Evolutionary conservation across 805 yeast species (phyloP).

Genomic region (Saccharomycopsis fodiens): DNA sequence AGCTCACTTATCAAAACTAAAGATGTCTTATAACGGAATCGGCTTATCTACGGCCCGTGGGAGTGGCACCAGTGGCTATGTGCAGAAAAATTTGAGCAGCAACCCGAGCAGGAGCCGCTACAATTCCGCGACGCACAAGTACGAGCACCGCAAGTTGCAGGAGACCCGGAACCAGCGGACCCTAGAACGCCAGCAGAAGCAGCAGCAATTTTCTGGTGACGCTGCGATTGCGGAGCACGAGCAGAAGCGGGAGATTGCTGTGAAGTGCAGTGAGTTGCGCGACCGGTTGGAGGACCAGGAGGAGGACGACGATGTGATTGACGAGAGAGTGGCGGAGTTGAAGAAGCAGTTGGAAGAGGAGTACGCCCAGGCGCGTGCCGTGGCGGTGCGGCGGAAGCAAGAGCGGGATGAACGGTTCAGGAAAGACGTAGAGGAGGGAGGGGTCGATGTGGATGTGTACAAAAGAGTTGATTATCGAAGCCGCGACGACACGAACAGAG

Average conservation of each 20-base stretch:
- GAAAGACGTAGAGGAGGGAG: conserved; percentile 5
- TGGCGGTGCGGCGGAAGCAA: conserved; percentile 1
- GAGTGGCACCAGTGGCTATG: conserved; percentile 28
- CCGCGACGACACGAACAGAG: neutral
- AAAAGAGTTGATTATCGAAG: neutral
- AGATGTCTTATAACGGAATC: conserved; percentile 29
- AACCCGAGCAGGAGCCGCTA: neutral
- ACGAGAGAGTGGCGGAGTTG: neutral
- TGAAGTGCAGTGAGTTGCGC: conserved; percentile 1
- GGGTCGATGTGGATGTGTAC: neutral
- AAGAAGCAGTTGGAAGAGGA: neutral
- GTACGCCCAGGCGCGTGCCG: neutral
- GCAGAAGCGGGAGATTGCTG: conserved; percentile 3
- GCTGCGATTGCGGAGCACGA: conserved; percentile 1
- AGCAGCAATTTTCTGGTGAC: neutral
- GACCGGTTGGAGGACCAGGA: conserved; percentile 10
- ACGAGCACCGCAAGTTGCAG: neutral
- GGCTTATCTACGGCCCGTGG: conserved; percentile 29
- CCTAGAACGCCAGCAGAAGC: neutral
- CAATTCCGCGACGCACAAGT: neutral
- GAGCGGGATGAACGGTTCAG: conserved; percentile 2
- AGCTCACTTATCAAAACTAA: too few species aligned
- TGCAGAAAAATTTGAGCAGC: conserved; percentile 24
- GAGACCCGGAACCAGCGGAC: neutral
- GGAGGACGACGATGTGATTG: conserved; percentile 1